Base-by-base conservation (phyloP, 75 land plant genomes). In the Isoetes taiwanensis region DNA sequence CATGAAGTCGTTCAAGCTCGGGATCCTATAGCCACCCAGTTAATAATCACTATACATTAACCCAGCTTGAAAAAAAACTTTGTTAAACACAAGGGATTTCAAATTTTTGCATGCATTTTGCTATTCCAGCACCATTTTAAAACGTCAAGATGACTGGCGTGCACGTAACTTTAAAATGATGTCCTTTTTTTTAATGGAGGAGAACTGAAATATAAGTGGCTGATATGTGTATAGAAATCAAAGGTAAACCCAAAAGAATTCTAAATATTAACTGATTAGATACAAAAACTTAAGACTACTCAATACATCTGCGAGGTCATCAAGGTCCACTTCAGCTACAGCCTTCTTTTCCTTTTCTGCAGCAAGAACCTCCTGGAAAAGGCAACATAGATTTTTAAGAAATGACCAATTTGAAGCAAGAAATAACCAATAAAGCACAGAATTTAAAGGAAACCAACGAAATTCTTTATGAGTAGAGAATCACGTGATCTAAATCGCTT, bases 291-390 rank as follows among this genome's bases (percentile, higher is more conserved):
- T n/a, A n/a, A n/a, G n/a, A n/a, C n/a, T n/a, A n/a, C n/a, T n/a
- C n/a, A n/a, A n/a, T 64, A 94, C 99, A 80, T 94, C 86, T 84
- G 89, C 78, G 57, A 94, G 64, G 20, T 94, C 99, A 64, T 94
- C 96, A 46, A 94, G 73, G 64, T 94, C 99, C 48, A 94, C 73
- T 57, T 87, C 97, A 23, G 76, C 59, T 32, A 40, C 43, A 1
- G 80, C 56, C 30, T 65, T 61, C 34, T 80, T 69, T 9, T 78
- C 56, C 64, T 78, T 80, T 31, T 70, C 73, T 61, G 87, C 72
- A 52, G 69, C 62, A 30, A 89, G 58, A 52, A 89, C 0, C 69
- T 94, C 99, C 99, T 94, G 55, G 26, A 43, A 9, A 43, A 56
- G 12, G 12, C 52, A 12, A 6, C 60, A 20, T 35, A 8, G 28